Evolutionary conservation across 805 yeast species (phyloP).

Genomic region (Torulaspora delbrueckii): DNA sequence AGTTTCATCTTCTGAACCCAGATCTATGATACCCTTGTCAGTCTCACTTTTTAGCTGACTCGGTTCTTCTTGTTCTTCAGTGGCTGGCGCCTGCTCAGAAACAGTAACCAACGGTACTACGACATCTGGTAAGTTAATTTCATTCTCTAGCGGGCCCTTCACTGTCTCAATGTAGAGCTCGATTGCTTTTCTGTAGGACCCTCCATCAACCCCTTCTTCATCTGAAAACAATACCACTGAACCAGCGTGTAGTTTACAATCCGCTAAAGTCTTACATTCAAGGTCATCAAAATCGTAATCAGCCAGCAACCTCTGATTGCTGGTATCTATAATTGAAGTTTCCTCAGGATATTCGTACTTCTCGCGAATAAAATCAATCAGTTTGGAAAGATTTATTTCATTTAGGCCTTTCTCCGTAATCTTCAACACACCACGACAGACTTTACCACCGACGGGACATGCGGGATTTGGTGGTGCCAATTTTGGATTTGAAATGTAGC

Average conservation of each 20-base stretch:
- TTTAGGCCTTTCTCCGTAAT: slow-evolving; percentile 29
- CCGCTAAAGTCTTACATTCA: slow-evolving; percentile 41
- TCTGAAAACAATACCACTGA: slow-evolving; percentile 67
- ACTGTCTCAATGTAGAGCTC: slow-evolving; percentile 51
- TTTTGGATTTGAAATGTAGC: slow-evolving; percentile 60
- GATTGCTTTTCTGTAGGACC: slow-evolving; percentile 44
- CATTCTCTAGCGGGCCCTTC: slow-evolving; percentile 8
- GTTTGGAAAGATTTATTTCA: slow-evolving; percentile 40
- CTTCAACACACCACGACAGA: slow-evolving; percentile 48
- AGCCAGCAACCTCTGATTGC: slow-evolving; percentile 55
- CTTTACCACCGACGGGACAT: slow-evolving; percentile 62
- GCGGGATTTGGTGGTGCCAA: slow-evolving; percentile 57
- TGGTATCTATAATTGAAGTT: slow-evolving; percentile 30
- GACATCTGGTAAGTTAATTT: slow-evolving; percentile 34
- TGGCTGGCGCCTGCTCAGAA: background rate
- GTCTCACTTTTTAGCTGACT: background rate
- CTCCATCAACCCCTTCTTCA: slow-evolving; percentile 54
- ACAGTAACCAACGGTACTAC: slow-evolving; percentile 27
- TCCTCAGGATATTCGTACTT: slow-evolving; percentile 49
- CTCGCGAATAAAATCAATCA: slow-evolving; percentile 46
- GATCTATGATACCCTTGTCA: slow-evolving; percentile 13
- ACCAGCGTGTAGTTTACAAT: slow-evolving; percentile 56
- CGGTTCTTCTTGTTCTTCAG: slow-evolving; percentile 19
- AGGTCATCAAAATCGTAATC: slow-evolving; percentile 90
- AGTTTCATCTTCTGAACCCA: slow-evolving; percentile 14